phyloP scores from a whole-genome alignment of 345 rosid species.

The Syzygium oleosum region DNA sequence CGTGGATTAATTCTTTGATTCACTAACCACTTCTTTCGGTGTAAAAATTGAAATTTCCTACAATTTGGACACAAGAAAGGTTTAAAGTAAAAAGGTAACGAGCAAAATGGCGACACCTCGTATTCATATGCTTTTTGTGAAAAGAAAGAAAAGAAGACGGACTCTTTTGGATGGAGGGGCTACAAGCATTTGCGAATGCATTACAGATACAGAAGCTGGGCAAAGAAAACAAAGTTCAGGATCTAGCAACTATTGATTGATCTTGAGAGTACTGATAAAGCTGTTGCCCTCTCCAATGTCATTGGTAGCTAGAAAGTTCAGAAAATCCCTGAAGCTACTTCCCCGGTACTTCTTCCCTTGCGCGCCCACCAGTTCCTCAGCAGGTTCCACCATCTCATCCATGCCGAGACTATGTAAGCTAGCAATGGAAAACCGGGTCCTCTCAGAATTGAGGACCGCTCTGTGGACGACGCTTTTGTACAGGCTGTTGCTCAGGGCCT shows the following conservation, averaged over 20 bases:
- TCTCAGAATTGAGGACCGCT: constrained; percentile 27
- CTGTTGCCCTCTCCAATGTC: constrained; percentile 36
- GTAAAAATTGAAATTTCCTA: not conserved
- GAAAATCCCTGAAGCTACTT: constrained; percentile 56
- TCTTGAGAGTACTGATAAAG: constrained; percentile 39
- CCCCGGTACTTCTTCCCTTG: constrained; percentile 36
- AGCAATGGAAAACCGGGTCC: constrained; percentile 43
- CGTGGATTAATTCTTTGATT: not conserved
- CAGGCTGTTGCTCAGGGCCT: constrained; percentile 61
- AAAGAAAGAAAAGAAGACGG: not conserved
- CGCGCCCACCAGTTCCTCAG: constrained; percentile 38
- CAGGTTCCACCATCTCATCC: constrained; percentile 54
- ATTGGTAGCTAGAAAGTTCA: constrained; percentile 36
- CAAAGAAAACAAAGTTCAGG: not conserved
- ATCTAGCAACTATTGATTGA: constrained; percentile 5
- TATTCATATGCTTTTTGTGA: not conserved
- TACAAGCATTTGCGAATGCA: not conserved
- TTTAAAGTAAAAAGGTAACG: not conserved
- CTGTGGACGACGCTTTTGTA: constrained; percentile 52
- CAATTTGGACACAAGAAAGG: not conserved
- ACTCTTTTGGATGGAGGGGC: not conserved
- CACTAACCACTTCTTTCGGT: not conserved
- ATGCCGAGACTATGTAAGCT: constrained; percentile 60
- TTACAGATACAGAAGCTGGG: not conserved
- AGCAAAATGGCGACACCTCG: not conserved